Percentiles rank a stretch among this genome's conserved stretches.
These are phyloP conservation scores for Thermomyces lanuginosus DNA, from an alignment of 2,329 filamentous ascomycete species.

Conservation along the genomic window DNA sequence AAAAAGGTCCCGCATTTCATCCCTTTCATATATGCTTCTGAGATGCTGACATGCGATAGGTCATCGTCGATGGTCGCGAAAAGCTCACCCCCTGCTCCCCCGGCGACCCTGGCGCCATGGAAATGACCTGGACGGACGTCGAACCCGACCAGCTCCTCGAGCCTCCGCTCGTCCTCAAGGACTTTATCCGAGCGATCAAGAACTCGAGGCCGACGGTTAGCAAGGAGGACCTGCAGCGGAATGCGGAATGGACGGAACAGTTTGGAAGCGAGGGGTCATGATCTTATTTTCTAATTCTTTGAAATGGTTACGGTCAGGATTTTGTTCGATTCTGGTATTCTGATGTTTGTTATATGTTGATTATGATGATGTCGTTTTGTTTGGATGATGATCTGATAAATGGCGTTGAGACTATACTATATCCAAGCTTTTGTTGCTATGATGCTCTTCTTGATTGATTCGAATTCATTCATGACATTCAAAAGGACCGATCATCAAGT, in stretches of 20 bases:
- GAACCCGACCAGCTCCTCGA: conserved; percentile 72
- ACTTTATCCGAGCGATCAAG: conserved; percentile 86
- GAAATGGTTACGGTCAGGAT: too few species aligned
- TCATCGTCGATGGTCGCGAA: conserved; percentile 47
- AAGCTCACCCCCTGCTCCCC: conserved; percentile 76
- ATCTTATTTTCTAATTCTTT: too few species aligned
- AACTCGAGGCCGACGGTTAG: conserved; percentile 81
- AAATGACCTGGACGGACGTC: conserved; percentile 88
- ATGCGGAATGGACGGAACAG: conserved; percentile 86
- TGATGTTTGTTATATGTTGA: too few species aligned
- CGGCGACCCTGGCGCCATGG: conserved; percentile 65
- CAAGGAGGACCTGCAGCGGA: conserved; percentile 64
- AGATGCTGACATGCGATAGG: conserved; percentile 30
- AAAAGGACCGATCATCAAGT: too few species aligned
- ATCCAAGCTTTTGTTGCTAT: too few species aligned
- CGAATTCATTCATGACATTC: too few species aligned
- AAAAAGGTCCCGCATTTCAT: conserved; percentile 56
- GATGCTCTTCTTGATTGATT: too few species aligned
- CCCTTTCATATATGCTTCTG: background rate
- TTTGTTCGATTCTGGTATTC: too few species aligned
- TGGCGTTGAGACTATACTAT: too few species aligned
- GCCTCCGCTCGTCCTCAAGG: conserved; percentile 71
- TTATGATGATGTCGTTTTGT: too few species aligned
- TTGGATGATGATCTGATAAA: too few species aligned
- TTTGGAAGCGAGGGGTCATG: conserved; percentile 79